Base-by-base conservation (phyloP, 1,284 basidiomycete species). In the Omphalotus olearius region DNA sequence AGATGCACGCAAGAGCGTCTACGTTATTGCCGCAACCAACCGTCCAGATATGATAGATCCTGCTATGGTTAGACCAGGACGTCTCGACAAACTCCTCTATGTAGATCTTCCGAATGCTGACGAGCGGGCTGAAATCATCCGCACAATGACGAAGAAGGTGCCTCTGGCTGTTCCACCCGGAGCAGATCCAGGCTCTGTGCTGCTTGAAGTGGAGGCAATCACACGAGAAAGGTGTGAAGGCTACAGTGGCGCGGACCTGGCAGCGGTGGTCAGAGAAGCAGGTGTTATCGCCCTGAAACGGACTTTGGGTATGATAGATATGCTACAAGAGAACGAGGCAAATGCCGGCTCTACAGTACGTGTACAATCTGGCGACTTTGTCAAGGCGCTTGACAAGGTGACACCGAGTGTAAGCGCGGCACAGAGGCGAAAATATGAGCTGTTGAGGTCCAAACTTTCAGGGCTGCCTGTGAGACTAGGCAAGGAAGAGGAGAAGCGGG, bases 31-130 rank as follows among this genome's bases (percentile, higher is more conserved):
- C 0, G 96, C 96, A 1, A 99, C 96, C 4, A 98, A 99, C 69
- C 78, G 96, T n/a, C 96, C 96, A 0, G 96, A 98, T 71, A 98
- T 98, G 85, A 94, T 98, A 57, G 96, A 98, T 65, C 96, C 96
- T 0, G 96, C 96, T 3, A 98, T 98, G 95, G 93, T 94, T 51
- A 88, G 95, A 14, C 96, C 96, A 0, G 96, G 96, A 0, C 83
- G 96, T 2, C 79, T 99, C 11, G 96, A 99, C 74, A 98, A 98
- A 69, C 79, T 98, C 6, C 79, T 99, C 25, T 99, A 98, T 64
- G 95, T 99, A 59, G 96, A 98, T 66, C 75, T 98, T 1, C 96
- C 96, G 1, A 73, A 76, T 0, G 59, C 85, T 0, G 66, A 74
- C 11, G 96, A 98, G 69, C 82, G 96, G 10, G 79, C 80, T 5